phyloP scores from a whole-genome alignment of 2,329 filamentous ascomycete genomes.

The Cadophora malorum region DNA sequence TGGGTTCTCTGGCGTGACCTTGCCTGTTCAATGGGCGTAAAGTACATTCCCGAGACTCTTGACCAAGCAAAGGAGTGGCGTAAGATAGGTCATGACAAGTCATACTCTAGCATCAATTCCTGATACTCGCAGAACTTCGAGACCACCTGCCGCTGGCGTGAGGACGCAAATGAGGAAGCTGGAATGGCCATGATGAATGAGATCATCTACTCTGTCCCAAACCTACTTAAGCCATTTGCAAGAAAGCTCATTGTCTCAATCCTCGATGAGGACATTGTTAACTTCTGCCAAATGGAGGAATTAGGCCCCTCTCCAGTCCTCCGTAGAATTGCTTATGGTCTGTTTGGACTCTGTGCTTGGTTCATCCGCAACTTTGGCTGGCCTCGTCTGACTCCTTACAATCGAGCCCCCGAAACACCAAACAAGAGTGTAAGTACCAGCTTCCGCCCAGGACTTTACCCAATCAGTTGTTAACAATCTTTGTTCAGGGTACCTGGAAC shows the following conservation, averaged over 20 bases:
- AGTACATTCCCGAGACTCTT: conserved; percentile 28
- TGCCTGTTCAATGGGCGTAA: conserved; percentile 25
- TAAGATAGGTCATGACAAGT: conserved; percentile 6
- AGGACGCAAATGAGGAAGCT: conserved; percentile 26
- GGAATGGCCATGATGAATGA: conserved; percentile 30
- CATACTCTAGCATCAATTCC: background rate
- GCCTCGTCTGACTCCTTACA: conserved; percentile 25
- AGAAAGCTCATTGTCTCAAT: conserved; percentile 27
- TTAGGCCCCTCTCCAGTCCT: conserved; percentile 21
- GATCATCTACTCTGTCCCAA: conserved; percentile 23
- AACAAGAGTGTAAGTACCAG: conserved; percentile 24
- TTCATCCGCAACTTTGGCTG: conserved; percentile 22
- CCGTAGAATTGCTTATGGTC: conserved; percentile 21
- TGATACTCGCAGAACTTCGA: conserved; percentile 26
- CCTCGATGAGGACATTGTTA: conserved; percentile 24
- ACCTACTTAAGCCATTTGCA: conserved; percentile 23
- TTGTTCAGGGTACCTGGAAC: conserved; percentile 21
- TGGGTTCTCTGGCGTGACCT: conserved; percentile 32
- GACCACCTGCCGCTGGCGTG: conserved; percentile 26
- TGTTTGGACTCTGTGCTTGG: conserved; percentile 24
- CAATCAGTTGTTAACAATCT: background rate
- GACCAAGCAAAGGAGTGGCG: conserved; percentile 30
- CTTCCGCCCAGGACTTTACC: background rate
- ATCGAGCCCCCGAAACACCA: conserved; percentile 19
- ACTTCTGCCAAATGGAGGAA: conserved; percentile 27